A percentile compares a stretch with the other conserved stretches of the same genome.
Evolutionary conservation across 257 asterid genomes (phyloP).

Genomic region (Penstemon barbatus): DNA sequence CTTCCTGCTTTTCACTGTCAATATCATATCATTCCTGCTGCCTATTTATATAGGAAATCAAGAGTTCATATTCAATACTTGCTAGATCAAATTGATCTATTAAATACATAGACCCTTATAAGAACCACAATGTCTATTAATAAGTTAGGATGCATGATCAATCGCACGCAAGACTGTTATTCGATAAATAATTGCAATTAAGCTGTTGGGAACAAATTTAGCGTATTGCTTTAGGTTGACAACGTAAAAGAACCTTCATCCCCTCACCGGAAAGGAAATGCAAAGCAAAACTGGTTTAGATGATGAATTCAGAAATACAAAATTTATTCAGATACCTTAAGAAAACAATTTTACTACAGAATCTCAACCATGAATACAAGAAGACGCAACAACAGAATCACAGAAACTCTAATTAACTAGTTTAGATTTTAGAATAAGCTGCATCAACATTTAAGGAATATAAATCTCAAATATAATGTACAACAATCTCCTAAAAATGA

Average conservation of each 20-base stretch:
- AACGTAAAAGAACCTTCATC: too few relatives aligned
- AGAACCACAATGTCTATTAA: not conserved
- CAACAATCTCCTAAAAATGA: too few relatives aligned
- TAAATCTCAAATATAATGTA: too few relatives aligned
- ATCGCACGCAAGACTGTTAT: too few relatives aligned
- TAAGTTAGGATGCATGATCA: too few relatives aligned
- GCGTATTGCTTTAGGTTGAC: too few relatives aligned
- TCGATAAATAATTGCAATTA: too few relatives aligned
- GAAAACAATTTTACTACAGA: not conserved
- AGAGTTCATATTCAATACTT: not conserved
- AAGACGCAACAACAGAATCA: not conserved
- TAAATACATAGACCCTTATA: not conserved
- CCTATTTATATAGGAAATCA: conserved; percentile 13
- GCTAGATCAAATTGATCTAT: not conserved
- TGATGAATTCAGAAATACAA: too few relatives aligned
- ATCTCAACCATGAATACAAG: not conserved
- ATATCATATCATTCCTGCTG: conserved; percentile 22
- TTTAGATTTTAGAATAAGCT: not conserved
- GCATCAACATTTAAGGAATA: too few relatives aligned
- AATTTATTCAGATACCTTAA: not conserved
- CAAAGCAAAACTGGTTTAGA: too few relatives aligned
- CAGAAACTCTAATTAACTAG: not conserved
- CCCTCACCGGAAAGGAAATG: too few relatives aligned
- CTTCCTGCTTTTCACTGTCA: conserved; percentile 44
- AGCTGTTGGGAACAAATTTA: too few relatives aligned